Evolutionary conservation across 805 yeast species (phyloP), one percentile per base, ranked within the genome.

Genomic region (Pichia paraexigua): DNA sequence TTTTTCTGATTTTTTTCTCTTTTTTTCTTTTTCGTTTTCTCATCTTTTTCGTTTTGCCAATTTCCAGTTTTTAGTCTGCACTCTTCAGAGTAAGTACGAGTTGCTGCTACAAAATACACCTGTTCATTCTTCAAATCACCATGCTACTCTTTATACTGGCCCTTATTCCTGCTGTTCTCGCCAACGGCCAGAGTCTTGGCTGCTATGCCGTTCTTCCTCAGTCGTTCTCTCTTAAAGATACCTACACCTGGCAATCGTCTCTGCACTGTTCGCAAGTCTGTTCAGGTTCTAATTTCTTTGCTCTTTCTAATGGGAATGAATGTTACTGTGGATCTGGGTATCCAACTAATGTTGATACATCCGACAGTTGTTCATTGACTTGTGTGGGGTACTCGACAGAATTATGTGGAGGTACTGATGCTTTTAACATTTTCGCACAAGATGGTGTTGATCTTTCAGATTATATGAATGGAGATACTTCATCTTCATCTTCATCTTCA

Each of bases 321-420:
- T 87, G 95, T 65, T 85, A 76, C 60, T 87, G 95, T 65, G 92
- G 92, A 27, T 68, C 75, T 59, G 54, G 69, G 1, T 52, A 65
- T 1, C 73, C 80, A 4, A 56, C 62, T 12, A 53, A 59, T 3
- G 37, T 10, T 1, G 30, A 67, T 17, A 61, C 66, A 2, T 54
- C 61, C 42, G 61, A 63, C 13, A 52, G 60, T 24, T 84, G 90
- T 66, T 55, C 63, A 47, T 53, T 59, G 1, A 40, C 58, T 5
- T 88, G 96, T 66, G 64, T 62, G 21, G 95, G 89, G n/a, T 88
- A 75, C 66, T 77, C 79, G 11, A 43, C 57, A 3, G 85, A 83
- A 50, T 68, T 55, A 11, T 87, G 96, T 66, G 90, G 90, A 57
- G 69, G 75, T 22, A 58, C 63, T 28, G 71, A 68, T 54, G 75